Evolutionary conservation across 495 filamentous ascomycete genomes (phyloP).

Genomic region (Niebla homalea): DNA sequence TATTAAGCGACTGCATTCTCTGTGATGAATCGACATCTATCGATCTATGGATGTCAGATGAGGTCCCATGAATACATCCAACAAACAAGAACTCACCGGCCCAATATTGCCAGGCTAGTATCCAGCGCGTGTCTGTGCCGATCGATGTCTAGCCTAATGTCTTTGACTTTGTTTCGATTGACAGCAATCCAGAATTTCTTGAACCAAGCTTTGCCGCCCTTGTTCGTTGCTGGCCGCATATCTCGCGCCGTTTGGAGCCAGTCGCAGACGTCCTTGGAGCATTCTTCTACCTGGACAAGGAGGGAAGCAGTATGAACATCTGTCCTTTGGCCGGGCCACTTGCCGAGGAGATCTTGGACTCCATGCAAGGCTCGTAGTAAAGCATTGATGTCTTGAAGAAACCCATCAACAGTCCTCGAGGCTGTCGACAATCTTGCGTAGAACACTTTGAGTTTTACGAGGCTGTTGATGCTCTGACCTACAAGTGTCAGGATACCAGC

Average conservation of each 20-base stretch:
- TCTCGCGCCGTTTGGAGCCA: neutral
- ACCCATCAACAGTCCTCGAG: neutral
- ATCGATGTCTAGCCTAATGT: neutral
- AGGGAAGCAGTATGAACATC: neutral
- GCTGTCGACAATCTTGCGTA: neutral
- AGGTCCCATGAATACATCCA: neutral
- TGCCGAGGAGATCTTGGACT: neutral
- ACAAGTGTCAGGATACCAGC: conserved; percentile 7
- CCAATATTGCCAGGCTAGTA: conserved; percentile 2
- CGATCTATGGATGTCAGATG: neutral
- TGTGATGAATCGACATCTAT: neutral
- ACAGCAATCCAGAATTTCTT: conserved; percentile 3
- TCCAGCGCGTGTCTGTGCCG: conserved; percentile 3
- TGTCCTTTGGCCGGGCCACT: neutral
- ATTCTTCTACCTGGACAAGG: conserved; percentile 2
- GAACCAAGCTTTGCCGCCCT: conserved; percentile 5
- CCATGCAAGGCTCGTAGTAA: conserved; percentile 4
- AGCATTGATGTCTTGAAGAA: conserved; percentile 5
- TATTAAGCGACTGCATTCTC: neutral
- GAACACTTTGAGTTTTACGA: conserved; percentile 3
- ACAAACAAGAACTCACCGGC: neutral
- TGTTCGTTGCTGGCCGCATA: neutral
- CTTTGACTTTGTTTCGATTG: neutral
- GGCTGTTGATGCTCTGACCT: conserved; percentile 3
- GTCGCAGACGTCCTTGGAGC: neutral